Conservation (phyloP, 2,329 filamentous ascomycete species). For the Parastagonospora avenae region DNA sequence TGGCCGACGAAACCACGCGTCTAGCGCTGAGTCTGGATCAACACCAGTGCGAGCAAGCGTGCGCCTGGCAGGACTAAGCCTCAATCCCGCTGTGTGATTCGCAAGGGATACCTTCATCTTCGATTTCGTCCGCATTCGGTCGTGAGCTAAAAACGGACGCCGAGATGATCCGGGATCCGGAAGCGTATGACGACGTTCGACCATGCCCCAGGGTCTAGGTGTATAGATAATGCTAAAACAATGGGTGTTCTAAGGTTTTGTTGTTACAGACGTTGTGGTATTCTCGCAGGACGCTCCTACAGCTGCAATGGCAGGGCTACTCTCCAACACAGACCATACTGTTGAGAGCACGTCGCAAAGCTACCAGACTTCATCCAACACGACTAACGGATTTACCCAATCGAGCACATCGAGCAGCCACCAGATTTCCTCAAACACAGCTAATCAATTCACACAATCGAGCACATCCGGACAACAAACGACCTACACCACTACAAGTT, state of each 20-base stretch:
- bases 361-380: neutral
- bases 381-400: neutral
- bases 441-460: neutral
- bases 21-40: neutral
- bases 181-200: conserved; percentile 6
- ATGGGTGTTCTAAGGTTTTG: neutral
- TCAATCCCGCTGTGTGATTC: conserved; percentile 12
- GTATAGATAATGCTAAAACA: neutral
- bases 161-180: conserved; percentile 11
- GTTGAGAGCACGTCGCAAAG: conserved; percentile 5
- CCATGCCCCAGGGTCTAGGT: neutral
- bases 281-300: conserved; percentile 2
- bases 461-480: conserved; percentile 1
- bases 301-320: conserved; percentile 20
- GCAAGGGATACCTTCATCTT: conserved; percentile 1
- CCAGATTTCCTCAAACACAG: neutral
- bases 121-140: conserved; percentile 19
- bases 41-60: neutral
- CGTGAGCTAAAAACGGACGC: conserved; percentile 12
- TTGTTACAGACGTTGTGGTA: neutral
- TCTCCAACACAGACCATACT: conserved; percentile 10
- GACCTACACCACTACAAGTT: neutral
- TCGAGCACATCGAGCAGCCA: conserved; percentile 1
- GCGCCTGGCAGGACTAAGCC: neutral
- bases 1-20: conserved; percentile 1